Conservation (phyloP, 2,329 filamentous ascomycete genomes). For the Aspergillus sp. region DNA sequence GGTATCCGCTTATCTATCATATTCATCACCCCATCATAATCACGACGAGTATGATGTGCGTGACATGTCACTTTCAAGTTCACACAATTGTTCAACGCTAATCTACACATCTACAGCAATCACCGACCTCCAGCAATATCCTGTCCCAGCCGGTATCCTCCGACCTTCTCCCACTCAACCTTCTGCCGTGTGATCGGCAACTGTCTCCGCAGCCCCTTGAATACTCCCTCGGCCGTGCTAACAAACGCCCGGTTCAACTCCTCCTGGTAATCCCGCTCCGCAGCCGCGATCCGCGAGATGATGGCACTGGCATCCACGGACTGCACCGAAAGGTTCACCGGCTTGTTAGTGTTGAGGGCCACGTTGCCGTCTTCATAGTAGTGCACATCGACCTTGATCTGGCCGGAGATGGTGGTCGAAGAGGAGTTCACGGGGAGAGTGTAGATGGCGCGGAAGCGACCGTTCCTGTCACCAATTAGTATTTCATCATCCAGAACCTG, state of each 20-base stretch:
- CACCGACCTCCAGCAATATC: constrained; percentile 65
- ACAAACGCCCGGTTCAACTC: constrained; percentile 91
- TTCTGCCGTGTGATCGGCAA: constrained; percentile 96
- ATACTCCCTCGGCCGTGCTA: constrained; percentile 86
- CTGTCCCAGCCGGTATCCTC: constrained; percentile 82
- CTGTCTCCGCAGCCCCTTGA: constrained; percentile 90
- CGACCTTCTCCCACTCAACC: constrained; percentile 99
- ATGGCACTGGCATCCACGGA: constrained; percentile 69
- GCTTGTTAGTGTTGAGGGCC: constrained; percentile 84
- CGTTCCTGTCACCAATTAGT: constrained; percentile 67
- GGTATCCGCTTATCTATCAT: no score
- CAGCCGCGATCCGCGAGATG: constrained; percentile 72
- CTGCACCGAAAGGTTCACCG: constrained; percentile 63
- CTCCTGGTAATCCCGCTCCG: constrained; percentile 93
- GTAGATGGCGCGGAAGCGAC: constrained; percentile 91
- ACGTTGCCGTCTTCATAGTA: constrained; percentile 99
- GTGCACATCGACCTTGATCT: constrained; percentile 91
- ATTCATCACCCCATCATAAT: no score
- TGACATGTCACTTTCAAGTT: no score
- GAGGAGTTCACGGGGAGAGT: constrained; percentile 65
- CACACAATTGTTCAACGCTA: background rate
- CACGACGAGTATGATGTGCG: background rate
- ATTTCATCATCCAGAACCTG: no score
- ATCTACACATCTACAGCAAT: constrained; percentile 12
- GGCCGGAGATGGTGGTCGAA: constrained; percentile 67